Evolutionary conservation across 768 basidiomycete species (phyloP), one percentile per base, ranked within the genome.

Genomic region (Chiua virens): DNA sequence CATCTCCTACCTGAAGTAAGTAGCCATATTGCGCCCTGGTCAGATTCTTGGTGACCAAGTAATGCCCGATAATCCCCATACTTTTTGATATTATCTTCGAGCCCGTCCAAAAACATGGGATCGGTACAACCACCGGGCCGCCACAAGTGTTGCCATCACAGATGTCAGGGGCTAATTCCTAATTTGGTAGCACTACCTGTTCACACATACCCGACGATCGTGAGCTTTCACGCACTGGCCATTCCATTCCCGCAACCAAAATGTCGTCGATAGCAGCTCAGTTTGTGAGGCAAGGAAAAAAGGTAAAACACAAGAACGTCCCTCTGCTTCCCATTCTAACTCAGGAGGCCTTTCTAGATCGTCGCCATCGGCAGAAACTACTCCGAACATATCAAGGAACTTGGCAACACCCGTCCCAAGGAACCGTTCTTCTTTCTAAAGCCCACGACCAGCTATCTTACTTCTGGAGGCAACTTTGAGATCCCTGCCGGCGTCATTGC

Each of bases 381-480:
- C 68, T 82, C 80, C 6, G 89, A 89, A 30, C 95, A 97, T 59
- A 86, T 87, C 67, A 92, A 89, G 70, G 97, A 99, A 65, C 79
- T 98, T 32, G 87, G 85, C 63, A 98, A 98, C 66, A 74, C 87
- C 6, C 52, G 36, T 25, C 95, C 96, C 0, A 89, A 85, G 66
- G 95, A 98, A 65, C 97, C 97, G 0, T 98, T 99, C 78, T 95
- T 98, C 80, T 99, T 99, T 76, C 73, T 98, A 23, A 99, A 99
- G 71, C 97, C 96, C 8, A 98, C 97, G 5, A 85, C 87, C 13
- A 92, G 88, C 64, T 98, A 95, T 64, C 63, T 98, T 21, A 62
- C 75, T 20, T 82, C 83, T 15, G 90, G 89, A 0, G 92, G 90
- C 1, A 78, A 80, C 32, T 73, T 98, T 18, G 90, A 98, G 73